phyloP scores from a whole-genome alignment of 139 green algal species.

The Limnomonas spitsbergensis region DNA sequence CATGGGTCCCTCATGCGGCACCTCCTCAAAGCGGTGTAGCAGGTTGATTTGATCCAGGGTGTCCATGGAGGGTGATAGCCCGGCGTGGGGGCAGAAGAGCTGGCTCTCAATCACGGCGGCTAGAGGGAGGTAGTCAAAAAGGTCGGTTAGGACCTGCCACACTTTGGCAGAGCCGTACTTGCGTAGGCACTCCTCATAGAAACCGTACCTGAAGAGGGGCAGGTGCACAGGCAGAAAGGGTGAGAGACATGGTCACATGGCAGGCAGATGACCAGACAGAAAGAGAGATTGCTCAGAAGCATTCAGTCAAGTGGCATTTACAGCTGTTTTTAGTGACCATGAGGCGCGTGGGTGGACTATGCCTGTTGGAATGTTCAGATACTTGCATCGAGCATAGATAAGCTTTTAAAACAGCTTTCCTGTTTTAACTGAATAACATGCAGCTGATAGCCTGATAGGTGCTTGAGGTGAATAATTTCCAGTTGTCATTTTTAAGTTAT shows the following conservation, averaged over 20 bases:
- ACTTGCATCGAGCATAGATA: no score
- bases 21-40: constrained; percentile 49
- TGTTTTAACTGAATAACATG: no score
- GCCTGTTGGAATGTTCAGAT: no score
- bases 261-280: not conserved
- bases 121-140: constrained; percentile 95
- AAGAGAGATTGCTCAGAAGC: not conserved
- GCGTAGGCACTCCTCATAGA: constrained; percentile 99
- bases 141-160: constrained; percentile 96
- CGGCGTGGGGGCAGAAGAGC: constrained; percentile 87
- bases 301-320: no score
- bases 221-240: not conserved
- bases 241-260: not conserved
- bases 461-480: no score
- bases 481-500: no score
- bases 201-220: constrained; percentile 88
- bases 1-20: constrained; percentile 93
- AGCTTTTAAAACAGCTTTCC: no score
- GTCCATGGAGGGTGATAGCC: constrained; percentile 93
- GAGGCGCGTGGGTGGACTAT: no score
- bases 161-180: constrained; percentile 99
- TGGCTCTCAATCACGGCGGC: constrained; percentile 87
- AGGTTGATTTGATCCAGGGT: constrained; percentile 86
- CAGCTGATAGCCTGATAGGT: no score
- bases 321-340: no score